Base-by-base conservation (phyloP, 1,284 basidiomycete genomes). In the Pyrrhoderma lamaoense region DNA sequence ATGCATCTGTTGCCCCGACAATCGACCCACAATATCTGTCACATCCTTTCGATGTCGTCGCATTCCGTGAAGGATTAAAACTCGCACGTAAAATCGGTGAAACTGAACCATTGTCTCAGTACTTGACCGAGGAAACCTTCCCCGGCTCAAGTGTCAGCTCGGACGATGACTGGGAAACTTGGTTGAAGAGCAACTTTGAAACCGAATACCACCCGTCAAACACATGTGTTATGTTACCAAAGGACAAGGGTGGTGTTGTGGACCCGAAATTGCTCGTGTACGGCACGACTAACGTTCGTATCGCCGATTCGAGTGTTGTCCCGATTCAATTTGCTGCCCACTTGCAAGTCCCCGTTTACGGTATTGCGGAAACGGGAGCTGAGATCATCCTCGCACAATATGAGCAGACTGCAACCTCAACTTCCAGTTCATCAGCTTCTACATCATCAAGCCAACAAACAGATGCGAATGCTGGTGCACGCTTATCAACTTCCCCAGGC, bases 21-120 rank as follows among this genome's bases (percentile, higher is more conserved):
- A 84, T 87, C 63, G 78, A 86, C 64, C 80, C 82, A 2, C 69
- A 71, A 48, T 85, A 84, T 68, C 73, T 81, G 31, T 60, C 73
- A 13, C 73, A 82, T 57, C 61, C 67, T 5, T 54, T 56, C 61
- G 83, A 89, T 64, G 58, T 74, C 46, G 62, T 67, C 23, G 67
- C 84, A 46, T 64, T 85, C 51, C 75, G 82, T 44, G 75, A 77
- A 58, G 79, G 75, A 2, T 66, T 82, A 62, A 78, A 80, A 60
- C 70, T 79, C 45, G 75, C 70, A 2, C 71, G 78, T 18, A 64
- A 58, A 21, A 59, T 80, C 27, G 73, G 71, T 16, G 56, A 65
- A 42, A 68, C 70, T 3, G 58, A 64, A 23, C 74, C 75, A 0
- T 60, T 77, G n/a, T 65, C 60, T 18, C 52, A 55, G 11, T 60